These are phyloP conservation scores for Centaurea solstitialis DNA, from an alignment of 129 eudicot genomes.

Conservation along the genomic window DNA sequence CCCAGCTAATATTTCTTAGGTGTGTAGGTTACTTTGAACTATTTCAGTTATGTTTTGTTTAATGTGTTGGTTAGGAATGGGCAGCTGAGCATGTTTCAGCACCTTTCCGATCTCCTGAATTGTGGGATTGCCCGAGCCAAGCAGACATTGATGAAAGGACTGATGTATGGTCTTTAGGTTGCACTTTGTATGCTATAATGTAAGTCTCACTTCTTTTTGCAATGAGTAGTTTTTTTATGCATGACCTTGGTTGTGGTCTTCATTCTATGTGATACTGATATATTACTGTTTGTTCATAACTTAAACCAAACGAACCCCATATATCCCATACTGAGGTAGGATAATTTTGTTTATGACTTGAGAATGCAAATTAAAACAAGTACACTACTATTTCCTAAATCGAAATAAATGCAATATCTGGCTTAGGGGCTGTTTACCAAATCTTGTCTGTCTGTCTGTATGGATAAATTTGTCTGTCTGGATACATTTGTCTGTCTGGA, in stretches of 20 bases:
- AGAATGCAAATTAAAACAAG: background rate
- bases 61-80: slow-evolving; percentile 72
- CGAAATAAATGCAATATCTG: too few relatives aligned
- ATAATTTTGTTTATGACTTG: background rate
- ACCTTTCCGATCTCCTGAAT: slow-evolving; percentile 89
- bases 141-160: slow-evolving; percentile 92
- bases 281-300: background rate
- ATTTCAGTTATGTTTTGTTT: background rate
- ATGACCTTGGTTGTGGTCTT: background rate
- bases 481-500: too few relatives aligned
- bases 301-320: background rate
- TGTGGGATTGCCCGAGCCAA: slow-evolving; percentile 99
- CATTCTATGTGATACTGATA: background rate
- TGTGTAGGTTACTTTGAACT: background rate
- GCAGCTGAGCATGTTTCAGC: slow-evolving; percentile 96
- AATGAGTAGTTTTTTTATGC: background rate
- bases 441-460: too few relatives aligned
- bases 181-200: slow-evolving; percentile 91
- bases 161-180: slow-evolving; percentile 95
- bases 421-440: too few relatives aligned
- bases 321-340: background rate
- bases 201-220: slow-evolving; percentile 40
- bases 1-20: background rate
- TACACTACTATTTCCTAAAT: too few relatives aligned
- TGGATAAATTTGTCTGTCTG: too few relatives aligned